These are phyloP conservation scores for Clarireedia homoeocarpa DNA, from an alignment of 2,329 filamentous ascomycete species.

Conservation along the genomic window DNA sequence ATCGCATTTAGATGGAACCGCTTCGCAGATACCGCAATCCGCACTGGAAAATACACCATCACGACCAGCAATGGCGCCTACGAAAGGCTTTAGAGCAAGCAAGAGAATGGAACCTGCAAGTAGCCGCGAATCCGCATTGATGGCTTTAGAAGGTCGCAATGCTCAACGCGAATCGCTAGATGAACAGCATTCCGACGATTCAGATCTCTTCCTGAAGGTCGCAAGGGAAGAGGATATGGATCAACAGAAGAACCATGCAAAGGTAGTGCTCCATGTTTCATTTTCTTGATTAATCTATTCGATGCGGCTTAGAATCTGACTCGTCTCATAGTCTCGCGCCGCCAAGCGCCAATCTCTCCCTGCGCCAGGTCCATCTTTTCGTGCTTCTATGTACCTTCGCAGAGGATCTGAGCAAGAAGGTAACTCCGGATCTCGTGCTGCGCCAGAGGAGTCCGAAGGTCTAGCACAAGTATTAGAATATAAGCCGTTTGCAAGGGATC, in stretches of 20 bases:
- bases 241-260: constrained; percentile 13
- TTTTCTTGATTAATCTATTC: neutral
- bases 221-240: constrained; percentile 25
- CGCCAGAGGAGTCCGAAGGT: constrained; percentile 20
- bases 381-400: constrained; percentile 18
- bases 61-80: constrained; percentile 23
- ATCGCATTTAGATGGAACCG: constrained; percentile 10
- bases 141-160: constrained; percentile 21
- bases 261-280: constrained; percentile 16
- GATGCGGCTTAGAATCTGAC: constrained; percentile 6
- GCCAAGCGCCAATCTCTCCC: constrained; percentile 24
- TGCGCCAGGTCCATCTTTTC: constrained; percentile 15
- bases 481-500: constrained; percentile 18
- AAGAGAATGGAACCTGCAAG: constrained; percentile 18
- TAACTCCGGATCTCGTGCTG: constrained; percentile 12
- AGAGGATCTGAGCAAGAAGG: constrained; percentile 25
- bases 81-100: constrained; percentile 24
- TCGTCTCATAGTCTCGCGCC: constrained; percentile 21
- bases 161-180: constrained; percentile 16
- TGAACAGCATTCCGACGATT: constrained; percentile 27
- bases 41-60: constrained; percentile 11
- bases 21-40: constrained; percentile 3
- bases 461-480: constrained; percentile 24
- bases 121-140: constrained; percentile 16
- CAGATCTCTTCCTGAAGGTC: constrained; percentile 27